A percentile compares a stretch with the other conserved stretches of the same genome.
Evolutionary conservation across 768 basidiomycete species (phyloP).

Genomic region (Suillus clintonianus): DNA sequence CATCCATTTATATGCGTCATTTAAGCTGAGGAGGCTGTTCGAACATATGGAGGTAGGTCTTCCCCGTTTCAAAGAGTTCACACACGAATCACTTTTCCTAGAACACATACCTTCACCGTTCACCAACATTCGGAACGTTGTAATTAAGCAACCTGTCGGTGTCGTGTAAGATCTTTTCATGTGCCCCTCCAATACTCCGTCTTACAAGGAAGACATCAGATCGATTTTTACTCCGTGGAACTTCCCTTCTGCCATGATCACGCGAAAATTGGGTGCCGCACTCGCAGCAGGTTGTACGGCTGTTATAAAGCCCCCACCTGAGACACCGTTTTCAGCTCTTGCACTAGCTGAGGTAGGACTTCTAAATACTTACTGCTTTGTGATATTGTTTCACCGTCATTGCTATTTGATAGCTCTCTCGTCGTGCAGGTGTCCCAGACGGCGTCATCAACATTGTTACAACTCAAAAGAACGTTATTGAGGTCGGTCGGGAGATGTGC

Average conservation of each 20-base stretch:
- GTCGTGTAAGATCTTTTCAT: conserved; percentile 43
- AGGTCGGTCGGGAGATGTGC: conserved; percentile 94
- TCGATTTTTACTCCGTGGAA: conserved; percentile 88
- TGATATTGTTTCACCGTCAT: neutral
- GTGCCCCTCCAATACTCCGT: neutral
- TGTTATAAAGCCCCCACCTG: conserved; percentile 93
- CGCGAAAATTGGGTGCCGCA: conserved; percentile 85
- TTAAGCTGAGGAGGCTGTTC: conserved; percentile 86
- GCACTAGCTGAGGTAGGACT: conserved; percentile 83
- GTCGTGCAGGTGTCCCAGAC: conserved; percentile 89
- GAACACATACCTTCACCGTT: conserved; percentile 83
- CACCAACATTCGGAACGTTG: conserved; percentile 73
- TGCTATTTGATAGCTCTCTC: conserved; percentile 55
- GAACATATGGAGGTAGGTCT: conserved; percentile 80
- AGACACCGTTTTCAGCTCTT: conserved; percentile 91
- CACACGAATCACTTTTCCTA: conserved; percentile 25
- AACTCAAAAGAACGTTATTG: conserved; percentile 78
- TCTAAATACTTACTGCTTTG: no score
- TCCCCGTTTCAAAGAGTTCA: neutral
- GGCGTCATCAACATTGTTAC: conserved; percentile 96
- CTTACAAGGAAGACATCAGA: conserved; percentile 36
- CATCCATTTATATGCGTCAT: conserved; percentile 3
- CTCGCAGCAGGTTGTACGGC: conserved; percentile 96
- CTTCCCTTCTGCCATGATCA: conserved; percentile 94
- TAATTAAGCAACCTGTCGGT: conserved; percentile 90